These are phyloP conservation scores for Gaertneriomyces semiglobifer DNA, from an alignment of 192 early-diverging fungal genomes.

Conservation along the genomic window DNA sequence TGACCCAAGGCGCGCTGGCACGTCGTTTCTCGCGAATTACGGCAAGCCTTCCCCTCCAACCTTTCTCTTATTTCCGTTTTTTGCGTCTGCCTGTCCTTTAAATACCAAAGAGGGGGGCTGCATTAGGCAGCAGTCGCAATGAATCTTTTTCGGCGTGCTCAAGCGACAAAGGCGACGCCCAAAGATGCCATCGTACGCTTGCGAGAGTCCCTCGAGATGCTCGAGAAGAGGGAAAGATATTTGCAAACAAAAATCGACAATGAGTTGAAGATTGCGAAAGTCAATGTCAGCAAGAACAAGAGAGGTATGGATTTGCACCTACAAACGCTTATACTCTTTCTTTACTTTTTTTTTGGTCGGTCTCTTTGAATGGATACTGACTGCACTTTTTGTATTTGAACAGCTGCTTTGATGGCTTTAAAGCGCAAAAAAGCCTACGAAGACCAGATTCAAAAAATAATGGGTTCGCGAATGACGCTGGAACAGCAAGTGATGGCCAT, in stretches of 20 bases:
- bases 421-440: slow-evolving; percentile 90
- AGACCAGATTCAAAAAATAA: slow-evolving; percentile 81
- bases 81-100: neutral
- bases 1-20: too few species aligned
- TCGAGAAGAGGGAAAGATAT: slow-evolving; percentile 90
- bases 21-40: too few species aligned
- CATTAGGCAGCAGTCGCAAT: slow-evolving; percentile 16
- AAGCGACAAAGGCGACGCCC: slow-evolving; percentile 56
- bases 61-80: too few species aligned
- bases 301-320: slow-evolving; percentile 53
- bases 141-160: slow-evolving; percentile 48
- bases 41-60: too few species aligned
- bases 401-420: slow-evolving; percentile 86
- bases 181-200: slow-evolving; percentile 95
- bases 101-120: neutral
- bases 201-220: slow-evolving; percentile 85
- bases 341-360: neutral
- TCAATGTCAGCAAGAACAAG: slow-evolving; percentile 91
- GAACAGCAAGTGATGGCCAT: slow-evolving; percentile 95
- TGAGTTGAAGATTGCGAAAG: slow-evolving; percentile 80
- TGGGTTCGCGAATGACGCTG: slow-evolving; percentile 82
- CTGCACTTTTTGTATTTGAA: neutral
- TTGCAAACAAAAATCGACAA: slow-evolving; percentile 82
- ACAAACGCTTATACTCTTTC: neutral
- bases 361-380: neutral